A percentile compares a stretch with the other conserved stretches of the same genome.
phyloP scores from a whole-genome alignment of 2,329 filamentous ascomycete genomes.

The Ciborinia camelliae region DNA sequence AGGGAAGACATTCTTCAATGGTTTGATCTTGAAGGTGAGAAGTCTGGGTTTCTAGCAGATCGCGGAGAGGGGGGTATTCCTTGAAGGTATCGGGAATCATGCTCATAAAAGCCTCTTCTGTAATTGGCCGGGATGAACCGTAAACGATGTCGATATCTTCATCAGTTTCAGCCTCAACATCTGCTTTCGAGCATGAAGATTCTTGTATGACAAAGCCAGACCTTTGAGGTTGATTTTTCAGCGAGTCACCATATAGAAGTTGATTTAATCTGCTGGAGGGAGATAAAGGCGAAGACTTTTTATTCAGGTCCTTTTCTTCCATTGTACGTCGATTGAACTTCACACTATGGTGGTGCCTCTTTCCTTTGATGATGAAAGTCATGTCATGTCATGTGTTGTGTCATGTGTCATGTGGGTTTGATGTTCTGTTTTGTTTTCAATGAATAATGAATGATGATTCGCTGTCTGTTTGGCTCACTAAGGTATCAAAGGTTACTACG shows the following conservation, averaged over 20 bases:
- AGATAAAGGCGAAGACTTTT: slow-evolving; percentile 4
- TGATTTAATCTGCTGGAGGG: slow-evolving; percentile 23
- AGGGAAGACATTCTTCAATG: slow-evolving; percentile 64
- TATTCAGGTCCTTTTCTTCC: slow-evolving; percentile 14
- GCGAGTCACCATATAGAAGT: slow-evolving; percentile 18
- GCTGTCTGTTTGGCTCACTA: slow-evolving; percentile 8
- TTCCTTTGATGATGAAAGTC: slow-evolving; percentile 36
- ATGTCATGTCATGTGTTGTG: too few species aligned
- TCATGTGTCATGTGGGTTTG: slow-evolving; percentile 34
- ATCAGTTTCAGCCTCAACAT: slow-evolving; percentile 20
- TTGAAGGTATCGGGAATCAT: slow-evolving; percentile 56
- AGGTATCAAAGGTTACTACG: background rate
- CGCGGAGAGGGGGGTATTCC: slow-evolving; percentile 58
- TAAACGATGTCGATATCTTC: slow-evolving; percentile 11
- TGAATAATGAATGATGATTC: slow-evolving; percentile 14
- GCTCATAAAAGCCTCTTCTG: slow-evolving; percentile 19
- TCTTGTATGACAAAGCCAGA: slow-evolving; percentile 27
- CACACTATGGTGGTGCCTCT: slow-evolving; percentile 32
- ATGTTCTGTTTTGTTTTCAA: background rate
- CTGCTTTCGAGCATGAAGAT: slow-evolving; percentile 12
- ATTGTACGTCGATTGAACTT: slow-evolving; percentile 34
- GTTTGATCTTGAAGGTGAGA: slow-evolving; percentile 67
- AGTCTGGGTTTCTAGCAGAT: slow-evolving; percentile 64
- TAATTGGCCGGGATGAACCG: slow-evolving; percentile 23
- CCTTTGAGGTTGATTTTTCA: slow-evolving; percentile 19